Percentiles rank a stretch among this genome's conserved stretches.
Conservation (phyloP, 257 asterid genomes). For the Phtheirospermum japonicum region DNA sequence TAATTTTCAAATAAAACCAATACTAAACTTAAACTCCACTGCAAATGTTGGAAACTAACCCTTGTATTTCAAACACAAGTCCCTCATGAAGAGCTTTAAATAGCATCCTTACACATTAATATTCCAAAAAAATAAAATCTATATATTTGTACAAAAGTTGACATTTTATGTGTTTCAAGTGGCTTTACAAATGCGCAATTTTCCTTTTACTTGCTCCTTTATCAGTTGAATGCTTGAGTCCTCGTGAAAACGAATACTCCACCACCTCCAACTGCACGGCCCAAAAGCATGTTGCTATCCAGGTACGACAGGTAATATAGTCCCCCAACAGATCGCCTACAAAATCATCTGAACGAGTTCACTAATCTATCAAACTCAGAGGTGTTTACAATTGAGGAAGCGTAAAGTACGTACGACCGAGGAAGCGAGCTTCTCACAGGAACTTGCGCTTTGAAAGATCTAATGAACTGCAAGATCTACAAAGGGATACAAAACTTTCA, state of each 20-base stretch:
- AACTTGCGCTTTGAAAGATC: slow-evolving; percentile 64
- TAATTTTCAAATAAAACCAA: too few species aligned
- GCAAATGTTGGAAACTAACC: too few species aligned
- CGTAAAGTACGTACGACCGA: slow-evolving; percentile 48
- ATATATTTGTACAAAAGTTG: too few species aligned
- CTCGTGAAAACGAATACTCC: slow-evolving; percentile 80
- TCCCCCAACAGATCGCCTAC: slow-evolving; percentile 77
- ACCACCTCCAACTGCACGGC: slow-evolving; percentile 90
- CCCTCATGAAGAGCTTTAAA: too few species aligned
- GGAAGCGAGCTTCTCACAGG: slow-evolving; percentile 52
- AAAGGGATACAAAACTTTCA: slow-evolving; percentile 19
- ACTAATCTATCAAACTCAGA: slow-evolving; percentile 18
- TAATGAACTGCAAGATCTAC: slow-evolving; percentile 75
- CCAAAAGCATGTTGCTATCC: slow-evolving; percentile 78
- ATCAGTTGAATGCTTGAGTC: slow-evolving; percentile 47
- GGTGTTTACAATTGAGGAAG: slow-evolving; percentile 8
- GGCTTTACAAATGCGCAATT: too few species aligned
- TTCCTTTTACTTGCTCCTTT: too few species aligned
- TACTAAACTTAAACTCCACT: too few species aligned
- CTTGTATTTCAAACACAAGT: too few species aligned
- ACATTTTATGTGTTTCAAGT: too few species aligned
- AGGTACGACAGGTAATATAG: slow-evolving; percentile 79
- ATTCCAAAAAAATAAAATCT: too few species aligned
- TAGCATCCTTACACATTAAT: too few species aligned
- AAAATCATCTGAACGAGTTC: slow-evolving; percentile 13